Conservation (phyloP, 208 protist genomes). For the Crithidia fasciculata region DNA sequence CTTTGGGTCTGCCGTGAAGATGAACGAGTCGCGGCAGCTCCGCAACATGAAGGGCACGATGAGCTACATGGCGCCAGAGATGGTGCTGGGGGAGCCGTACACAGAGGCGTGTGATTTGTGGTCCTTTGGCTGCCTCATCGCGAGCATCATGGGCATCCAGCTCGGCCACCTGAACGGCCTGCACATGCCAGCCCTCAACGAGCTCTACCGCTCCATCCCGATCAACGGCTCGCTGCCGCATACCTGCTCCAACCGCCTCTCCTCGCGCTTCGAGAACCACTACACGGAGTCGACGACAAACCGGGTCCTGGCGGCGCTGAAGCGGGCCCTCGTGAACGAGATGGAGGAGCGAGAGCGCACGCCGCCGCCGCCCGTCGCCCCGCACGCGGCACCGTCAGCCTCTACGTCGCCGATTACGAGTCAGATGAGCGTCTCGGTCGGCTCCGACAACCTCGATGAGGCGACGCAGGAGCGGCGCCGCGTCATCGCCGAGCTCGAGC, state of each 20-base stretch:
- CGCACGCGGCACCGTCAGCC: not conserved
- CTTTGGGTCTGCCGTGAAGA: slow-evolving; percentile 72
- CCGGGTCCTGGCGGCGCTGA: slow-evolving; percentile 52
- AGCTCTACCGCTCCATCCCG: slow-evolving; percentile 65
- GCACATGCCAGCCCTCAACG: slow-evolving; percentile 66
- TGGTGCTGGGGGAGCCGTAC: slow-evolving; percentile 84
- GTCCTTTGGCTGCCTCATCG: slow-evolving; percentile 82
- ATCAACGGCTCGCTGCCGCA: slow-evolving; percentile 52
- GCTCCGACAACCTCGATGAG: slow-evolving; percentile 7
- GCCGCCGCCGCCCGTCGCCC: slow-evolving; percentile 8
- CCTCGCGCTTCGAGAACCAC: slow-evolving; percentile 50
- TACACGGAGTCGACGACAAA: slow-evolving; percentile 39
- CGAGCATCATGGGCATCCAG: slow-evolving; percentile 75
- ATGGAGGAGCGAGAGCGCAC: slow-evolving; percentile 30
- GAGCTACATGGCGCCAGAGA: slow-evolving; percentile 87
- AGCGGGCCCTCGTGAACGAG: slow-evolving; percentile 35
- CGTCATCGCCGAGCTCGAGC: slow-evolving; percentile 9
- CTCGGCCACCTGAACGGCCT: slow-evolving; percentile 76
- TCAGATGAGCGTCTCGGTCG: slow-evolving; percentile 3
- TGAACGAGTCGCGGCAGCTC: slow-evolving; percentile 48
- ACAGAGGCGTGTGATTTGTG: slow-evolving; percentile 84
- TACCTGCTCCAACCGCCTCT: slow-evolving; percentile 53
- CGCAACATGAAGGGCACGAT: slow-evolving; percentile 83
- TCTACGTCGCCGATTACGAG: not conserved
- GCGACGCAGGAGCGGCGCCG: slow-evolving; percentile 14